A percentile compares a stretch with the other conserved stretches of the same genome.
phyloP scores from a whole-genome alignment of 176 grass and related monocot genomes.

The Metroxylon sagu region DNA sequence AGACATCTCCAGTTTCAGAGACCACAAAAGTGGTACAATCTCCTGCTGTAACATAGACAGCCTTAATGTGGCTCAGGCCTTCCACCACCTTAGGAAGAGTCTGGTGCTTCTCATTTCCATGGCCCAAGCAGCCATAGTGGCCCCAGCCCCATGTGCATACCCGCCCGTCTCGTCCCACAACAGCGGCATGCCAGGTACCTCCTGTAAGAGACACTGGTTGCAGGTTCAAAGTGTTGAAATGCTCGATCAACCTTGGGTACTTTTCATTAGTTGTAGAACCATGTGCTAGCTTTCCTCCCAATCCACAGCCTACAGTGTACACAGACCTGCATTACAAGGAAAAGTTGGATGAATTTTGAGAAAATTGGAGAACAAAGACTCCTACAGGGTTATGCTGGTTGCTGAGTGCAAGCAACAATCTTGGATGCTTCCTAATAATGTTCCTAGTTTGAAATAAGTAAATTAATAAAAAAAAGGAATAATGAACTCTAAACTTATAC shows the following conservation, averaged over 20 bases:
- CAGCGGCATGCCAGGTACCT: constrained; percentile 80
- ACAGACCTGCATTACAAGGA: constrained; percentile 39
- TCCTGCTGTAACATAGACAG: constrained; percentile 60
- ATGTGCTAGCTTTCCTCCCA: constrained; percentile 86
- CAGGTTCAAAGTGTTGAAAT: constrained; percentile 57
- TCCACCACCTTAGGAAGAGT: constrained; percentile 71
- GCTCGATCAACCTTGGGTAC: constrained; percentile 70
- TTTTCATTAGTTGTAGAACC: constrained; percentile 70
- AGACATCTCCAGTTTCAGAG: constrained; percentile 66
- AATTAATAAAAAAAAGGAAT: no score
- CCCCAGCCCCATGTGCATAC: constrained; percentile 98
- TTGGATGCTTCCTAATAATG: no score
- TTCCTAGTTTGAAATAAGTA: no score
- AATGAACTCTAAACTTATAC: no score
- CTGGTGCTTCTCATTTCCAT: constrained; percentile 84
- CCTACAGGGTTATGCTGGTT: no score
- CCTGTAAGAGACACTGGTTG: constrained; percentile 67
- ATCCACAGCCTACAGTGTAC: constrained; percentile 85
- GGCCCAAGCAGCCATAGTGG: constrained; percentile 79
- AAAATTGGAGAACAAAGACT: no score
- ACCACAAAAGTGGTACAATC: constrained; percentile 92
- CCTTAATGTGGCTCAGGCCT: constrained; percentile 53
- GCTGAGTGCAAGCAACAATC: no score
- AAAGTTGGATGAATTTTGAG: no score
- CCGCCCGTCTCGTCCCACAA: constrained; percentile 73